A percentile compares a stretch with the other conserved stretches of the same genome.
These are phyloP conservation scores for Filosporella fistucella DNA, from an alignment of 495 filamentous ascomycete genomes.

Conservation along the genomic window DNA sequence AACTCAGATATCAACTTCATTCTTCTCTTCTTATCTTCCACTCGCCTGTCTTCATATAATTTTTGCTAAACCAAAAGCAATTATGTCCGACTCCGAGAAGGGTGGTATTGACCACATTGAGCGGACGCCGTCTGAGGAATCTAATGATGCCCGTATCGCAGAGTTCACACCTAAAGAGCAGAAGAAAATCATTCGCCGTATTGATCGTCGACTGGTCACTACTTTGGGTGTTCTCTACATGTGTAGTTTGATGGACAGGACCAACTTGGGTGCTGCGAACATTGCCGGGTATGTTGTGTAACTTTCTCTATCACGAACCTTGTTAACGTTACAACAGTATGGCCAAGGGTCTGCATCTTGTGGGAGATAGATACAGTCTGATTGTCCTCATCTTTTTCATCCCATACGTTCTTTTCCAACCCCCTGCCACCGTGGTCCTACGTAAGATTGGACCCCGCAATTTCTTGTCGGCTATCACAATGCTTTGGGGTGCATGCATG, in stretches of 20 bases:
- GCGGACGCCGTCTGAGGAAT: conserved; percentile 2
- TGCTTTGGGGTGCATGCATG: conserved; percentile 44
- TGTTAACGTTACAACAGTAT: conserved; percentile 5
- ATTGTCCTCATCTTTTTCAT: conserved; percentile 58
- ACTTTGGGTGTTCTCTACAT: conserved; percentile 64
- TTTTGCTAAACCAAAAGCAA: background rate
- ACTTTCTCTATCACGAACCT: background rate
- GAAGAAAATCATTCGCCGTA: conserved; percentile 47
- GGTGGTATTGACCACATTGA: conserved; percentile 4
- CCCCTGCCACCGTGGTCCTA: conserved; percentile 50
- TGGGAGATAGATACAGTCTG: conserved; percentile 7
- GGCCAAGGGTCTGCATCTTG: conserved; percentile 7
- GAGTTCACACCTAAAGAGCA: conserved; percentile 32
- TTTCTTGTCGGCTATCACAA: conserved; percentile 49
- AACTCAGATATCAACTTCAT: background rate
- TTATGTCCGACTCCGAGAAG: conserved; percentile 11
- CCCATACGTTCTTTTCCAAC: conserved; percentile 61
- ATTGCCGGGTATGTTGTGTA: conserved; percentile 45
- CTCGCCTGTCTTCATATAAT: background rate
- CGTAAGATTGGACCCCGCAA: conserved; percentile 57
- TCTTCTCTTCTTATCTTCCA: background rate
- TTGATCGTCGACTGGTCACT: conserved; percentile 60
- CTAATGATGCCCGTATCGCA: conserved; percentile 13
- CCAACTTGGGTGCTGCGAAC: conserved; percentile 58
- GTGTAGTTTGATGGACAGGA: conserved; percentile 64